phyloP scores from a whole-genome alignment of 768 basidiomycete species.

The Tricholomella constricta region DNA sequence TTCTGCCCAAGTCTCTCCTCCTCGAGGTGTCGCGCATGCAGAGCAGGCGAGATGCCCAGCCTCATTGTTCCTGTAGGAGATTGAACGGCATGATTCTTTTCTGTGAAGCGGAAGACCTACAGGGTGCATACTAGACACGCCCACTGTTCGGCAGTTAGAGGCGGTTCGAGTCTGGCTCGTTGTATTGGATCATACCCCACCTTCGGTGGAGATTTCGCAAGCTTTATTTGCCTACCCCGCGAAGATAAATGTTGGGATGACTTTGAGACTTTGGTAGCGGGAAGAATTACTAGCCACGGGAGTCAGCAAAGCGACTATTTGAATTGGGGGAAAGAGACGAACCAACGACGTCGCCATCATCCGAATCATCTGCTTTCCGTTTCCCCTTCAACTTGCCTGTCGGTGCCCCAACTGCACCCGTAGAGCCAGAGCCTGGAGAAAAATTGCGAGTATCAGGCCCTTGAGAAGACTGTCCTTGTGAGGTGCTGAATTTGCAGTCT shows the following conservation, averaged over 20 bases:
- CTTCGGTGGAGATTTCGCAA: neutral
- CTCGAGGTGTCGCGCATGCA: conserved; percentile 57
- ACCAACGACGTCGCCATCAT: conserved; percentile 8
- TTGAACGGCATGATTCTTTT: conserved; percentile 8
- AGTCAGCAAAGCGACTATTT: neutral
- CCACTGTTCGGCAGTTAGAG: conserved; percentile 37
- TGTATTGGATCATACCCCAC: neutral
- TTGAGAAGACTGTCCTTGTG: conserved; percentile 2
- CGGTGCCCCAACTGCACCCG: neutral
- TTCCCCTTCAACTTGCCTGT: conserved; percentile 6
- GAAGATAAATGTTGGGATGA: neutral
- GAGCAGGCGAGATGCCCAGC: conserved; percentile 59
- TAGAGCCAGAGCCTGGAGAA: neutral
- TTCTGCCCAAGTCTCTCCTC: conserved; percentile 25
- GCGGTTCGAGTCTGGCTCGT: neutral
- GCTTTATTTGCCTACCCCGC: neutral
- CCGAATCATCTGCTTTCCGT: conserved; percentile 10
- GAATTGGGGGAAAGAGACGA: neutral
- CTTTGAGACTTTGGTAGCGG: conserved; percentile 8
- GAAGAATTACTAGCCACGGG: conserved; percentile 3
- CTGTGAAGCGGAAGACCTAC: conserved; percentile 39
- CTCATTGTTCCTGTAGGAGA: conserved; percentile 47
- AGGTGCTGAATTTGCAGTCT: conserved; percentile 48
- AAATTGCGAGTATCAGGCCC: conserved; percentile 18
- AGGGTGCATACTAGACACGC: conserved; percentile 63